These are phyloP conservation scores for Salix purpurea DNA, from an alignment of 345 rosid species.

Conservation along the genomic window DNA sequence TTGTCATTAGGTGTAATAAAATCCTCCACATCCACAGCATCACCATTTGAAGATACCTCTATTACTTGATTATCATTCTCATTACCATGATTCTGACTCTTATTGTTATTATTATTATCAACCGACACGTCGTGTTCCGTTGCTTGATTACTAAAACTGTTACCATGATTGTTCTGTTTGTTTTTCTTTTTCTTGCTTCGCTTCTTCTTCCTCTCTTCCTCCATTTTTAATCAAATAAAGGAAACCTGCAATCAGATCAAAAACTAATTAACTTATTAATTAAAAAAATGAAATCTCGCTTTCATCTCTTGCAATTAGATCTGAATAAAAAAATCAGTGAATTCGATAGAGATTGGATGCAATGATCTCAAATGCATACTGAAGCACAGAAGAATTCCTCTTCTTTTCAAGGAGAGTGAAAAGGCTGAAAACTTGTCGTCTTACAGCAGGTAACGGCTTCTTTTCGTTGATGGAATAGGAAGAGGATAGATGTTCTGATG, in stretches of 20 bases:
- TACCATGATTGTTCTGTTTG: constrained; percentile 21
- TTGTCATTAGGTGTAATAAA: constrained; percentile 11
- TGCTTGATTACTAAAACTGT: constrained; percentile 5
- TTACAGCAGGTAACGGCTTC: not conserved
- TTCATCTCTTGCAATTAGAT: not conserved
- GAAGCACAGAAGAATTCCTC: not conserved
- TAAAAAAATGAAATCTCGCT: too few species aligned
- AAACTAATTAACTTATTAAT: not conserved
- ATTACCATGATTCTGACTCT: constrained; percentile 19
- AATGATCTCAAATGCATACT: not conserved
- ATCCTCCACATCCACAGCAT: constrained; percentile 6
- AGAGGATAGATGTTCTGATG: not conserved
- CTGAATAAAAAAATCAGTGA: not conserved
- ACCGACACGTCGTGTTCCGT: constrained; percentile 24
- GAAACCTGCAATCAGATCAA: not conserved
- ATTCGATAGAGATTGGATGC: not conserved
- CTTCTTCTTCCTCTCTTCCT: constrained; percentile 63
- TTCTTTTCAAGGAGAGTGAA: not conserved
- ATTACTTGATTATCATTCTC: not conserved
- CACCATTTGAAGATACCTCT: not conserved
- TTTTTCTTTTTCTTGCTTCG: constrained; percentile 64
- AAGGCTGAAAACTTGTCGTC: too few species aligned
- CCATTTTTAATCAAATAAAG: constrained; percentile 32
- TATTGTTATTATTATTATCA: constrained; percentile 26
- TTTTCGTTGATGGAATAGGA: not conserved